phyloP scores from a whole-genome alignment of 2,329 filamentous ascomycete species.

The Ceratocystis destructans region DNA sequence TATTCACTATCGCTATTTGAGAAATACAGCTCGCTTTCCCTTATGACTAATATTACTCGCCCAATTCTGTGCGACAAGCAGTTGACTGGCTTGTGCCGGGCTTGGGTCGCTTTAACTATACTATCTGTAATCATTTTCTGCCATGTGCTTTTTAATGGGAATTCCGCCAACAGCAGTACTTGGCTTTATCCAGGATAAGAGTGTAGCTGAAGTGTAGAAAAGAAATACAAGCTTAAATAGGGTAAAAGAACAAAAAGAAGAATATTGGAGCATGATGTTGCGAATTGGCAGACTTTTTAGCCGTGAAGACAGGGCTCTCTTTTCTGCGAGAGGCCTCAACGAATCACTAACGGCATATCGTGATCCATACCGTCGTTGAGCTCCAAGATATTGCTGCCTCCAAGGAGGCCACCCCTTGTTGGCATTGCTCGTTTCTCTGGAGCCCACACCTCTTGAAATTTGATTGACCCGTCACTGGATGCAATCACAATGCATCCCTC shows the following conservation, averaged over 20 bases:
- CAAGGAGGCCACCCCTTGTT: constrained; percentile 16
- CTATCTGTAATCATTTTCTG: not conserved
- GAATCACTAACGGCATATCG: constrained; percentile 28
- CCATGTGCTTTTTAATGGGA: not conserved
- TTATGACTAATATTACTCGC: not conserved
- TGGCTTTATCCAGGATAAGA: not conserved
- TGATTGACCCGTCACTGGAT: constrained; percentile 80
- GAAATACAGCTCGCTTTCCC: too few species aligned
- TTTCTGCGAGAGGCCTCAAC: not conserved
- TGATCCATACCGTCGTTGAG: constrained; percentile 66
- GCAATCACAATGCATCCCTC: constrained; percentile 70
- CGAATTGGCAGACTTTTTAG: not conserved
- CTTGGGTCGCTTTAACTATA: not conserved
- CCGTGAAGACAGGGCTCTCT: not conserved
- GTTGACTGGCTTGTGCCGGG: not conserved
- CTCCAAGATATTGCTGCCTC: constrained; percentile 59
- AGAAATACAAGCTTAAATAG: not conserved
- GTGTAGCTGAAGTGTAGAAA: not conserved
- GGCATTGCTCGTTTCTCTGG: constrained; percentile 46
- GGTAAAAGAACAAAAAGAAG: not conserved
- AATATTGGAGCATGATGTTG: not conserved
- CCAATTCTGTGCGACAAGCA: not conserved
- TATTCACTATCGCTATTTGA: constrained; percentile 2
- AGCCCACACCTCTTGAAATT: constrained; percentile 88
- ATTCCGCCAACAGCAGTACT: not conserved